phyloP scores from a whole-genome alignment of 345 rosid genomes.

The Populus simonii region DNA sequence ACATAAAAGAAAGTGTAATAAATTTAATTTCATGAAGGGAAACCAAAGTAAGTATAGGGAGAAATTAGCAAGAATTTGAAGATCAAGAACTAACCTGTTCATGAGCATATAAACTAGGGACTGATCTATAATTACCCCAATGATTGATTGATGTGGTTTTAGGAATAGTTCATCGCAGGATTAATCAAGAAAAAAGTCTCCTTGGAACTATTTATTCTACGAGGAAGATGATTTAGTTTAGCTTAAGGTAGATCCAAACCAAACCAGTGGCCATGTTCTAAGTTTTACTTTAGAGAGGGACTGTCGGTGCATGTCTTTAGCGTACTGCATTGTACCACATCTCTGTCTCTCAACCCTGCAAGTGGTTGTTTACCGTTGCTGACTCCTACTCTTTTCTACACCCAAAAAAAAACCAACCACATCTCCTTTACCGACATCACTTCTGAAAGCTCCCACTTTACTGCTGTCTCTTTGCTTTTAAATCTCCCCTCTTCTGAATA shows the following conservation, averaged over 20 bases:
- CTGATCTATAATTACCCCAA: neutral
- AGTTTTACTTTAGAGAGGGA: neutral
- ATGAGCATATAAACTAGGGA: neutral
- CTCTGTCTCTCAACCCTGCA: neutral
- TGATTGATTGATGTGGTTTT: neutral
- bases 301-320: neutral
- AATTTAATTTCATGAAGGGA: no score
- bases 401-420: neutral
- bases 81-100: neutral
- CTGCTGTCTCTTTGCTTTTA: neutral
- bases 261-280: neutral
- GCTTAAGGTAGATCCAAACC: neutral
- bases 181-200: neutral
- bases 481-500: neutral
- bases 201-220: neutral
- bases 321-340: neutral
- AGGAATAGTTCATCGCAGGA: neutral
- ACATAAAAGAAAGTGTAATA: no score
- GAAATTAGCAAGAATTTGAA: neutral
- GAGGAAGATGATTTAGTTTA: neutral
- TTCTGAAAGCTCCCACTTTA: neutral
- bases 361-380: neutral
- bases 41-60: no score
- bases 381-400: neutral
- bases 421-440: neutral